phyloP scores from a whole-genome alignment of 2,329 filamentous ascomycete genomes.

The Exophiala lecanii-corni region DNA sequence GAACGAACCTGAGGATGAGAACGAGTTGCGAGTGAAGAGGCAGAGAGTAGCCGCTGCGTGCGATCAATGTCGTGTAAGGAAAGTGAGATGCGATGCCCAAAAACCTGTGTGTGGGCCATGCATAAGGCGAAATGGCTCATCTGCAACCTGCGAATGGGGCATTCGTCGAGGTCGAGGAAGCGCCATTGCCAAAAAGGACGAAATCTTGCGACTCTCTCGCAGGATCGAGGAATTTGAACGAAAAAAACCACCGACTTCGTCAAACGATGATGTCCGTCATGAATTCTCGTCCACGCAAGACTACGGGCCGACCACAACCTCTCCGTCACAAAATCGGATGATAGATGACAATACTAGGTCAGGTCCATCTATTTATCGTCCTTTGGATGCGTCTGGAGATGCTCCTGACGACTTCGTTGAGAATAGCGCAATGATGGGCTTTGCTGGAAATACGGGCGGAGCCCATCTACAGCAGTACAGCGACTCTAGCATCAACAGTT shows the following conservation, averaged over 20 bases:
- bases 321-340: no score
- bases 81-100: conserved; percentile 38
- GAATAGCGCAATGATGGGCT: conserved; percentile 12
- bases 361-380: no score
- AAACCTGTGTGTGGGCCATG: conserved; percentile 26
- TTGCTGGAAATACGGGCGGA: conserved; percentile 6
- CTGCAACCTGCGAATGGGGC: conserved; percentile 12
- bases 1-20: background rate
- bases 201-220: conserved; percentile 8
- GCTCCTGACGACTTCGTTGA: background rate
- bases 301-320: no score
- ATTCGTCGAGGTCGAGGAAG: conserved; percentile 9
- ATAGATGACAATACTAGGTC: no score
- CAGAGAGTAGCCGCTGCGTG: conserved; percentile 28
- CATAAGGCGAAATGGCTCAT: conserved; percentile 1
- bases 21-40: conserved; percentile 4
- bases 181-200: conserved; percentile 7
- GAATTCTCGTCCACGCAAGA: no score
- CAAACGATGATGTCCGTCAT: no score
- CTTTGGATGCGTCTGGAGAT: conserved; percentile 1
- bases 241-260: conserved; percentile 1
- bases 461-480: background rate
- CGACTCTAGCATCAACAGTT: conserved; percentile 14
- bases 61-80: conserved; percentile 38
- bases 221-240: conserved; percentile 14